A percentile compares a stretch with the other conserved stretches of the same genome.
Conservation (phyloP, 495 filamentous ascomycete species). For the Daldinia loculata region DNA sequence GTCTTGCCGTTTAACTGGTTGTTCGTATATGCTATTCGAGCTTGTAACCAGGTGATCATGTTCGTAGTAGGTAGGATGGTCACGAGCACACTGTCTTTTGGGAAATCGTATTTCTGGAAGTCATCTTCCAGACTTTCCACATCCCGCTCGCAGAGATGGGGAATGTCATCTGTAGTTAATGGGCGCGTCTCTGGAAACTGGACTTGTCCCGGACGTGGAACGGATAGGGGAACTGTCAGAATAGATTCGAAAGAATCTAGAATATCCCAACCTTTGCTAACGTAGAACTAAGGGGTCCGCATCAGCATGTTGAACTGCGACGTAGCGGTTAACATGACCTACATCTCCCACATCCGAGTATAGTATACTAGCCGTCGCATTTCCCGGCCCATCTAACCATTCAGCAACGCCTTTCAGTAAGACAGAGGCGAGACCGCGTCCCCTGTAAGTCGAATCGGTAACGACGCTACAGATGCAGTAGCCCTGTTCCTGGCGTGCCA, state of each 20-base stretch:
- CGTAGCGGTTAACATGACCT: not conserved
- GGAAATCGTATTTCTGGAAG: not conserved
- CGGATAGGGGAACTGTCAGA: constrained; percentile 9
- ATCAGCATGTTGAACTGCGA: not conserved
- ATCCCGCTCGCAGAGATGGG: constrained; percentile 33
- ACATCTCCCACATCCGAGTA: constrained; percentile 42
- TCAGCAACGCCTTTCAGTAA: constrained; percentile 34
- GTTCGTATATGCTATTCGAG: constrained; percentile 24
- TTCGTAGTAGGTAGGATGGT: constrained; percentile 25
- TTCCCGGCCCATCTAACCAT: constrained; percentile 39
- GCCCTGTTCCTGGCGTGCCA: constrained; percentile 22
- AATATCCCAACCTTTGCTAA: constrained; percentile 34
- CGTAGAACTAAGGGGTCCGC: constrained; percentile 39
- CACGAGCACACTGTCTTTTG: not conserved
- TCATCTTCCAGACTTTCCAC: constrained; percentile 6
- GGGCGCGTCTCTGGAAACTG: constrained; percentile 14
- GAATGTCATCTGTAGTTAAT: constrained; percentile 18
- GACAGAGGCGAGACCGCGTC: constrained; percentile 35
- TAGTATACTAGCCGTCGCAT: constrained; percentile 37
- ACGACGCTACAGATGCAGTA: constrained; percentile 40
- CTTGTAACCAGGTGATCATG: constrained; percentile 29
- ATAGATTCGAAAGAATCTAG: constrained; percentile 26
- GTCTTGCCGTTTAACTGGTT: not conserved
- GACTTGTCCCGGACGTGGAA: not conserved
- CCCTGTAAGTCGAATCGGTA: constrained; percentile 30